Base-by-base conservation (phyloP, 129 eudicot species). In the Ambrosia artemisiifolia region DNA sequence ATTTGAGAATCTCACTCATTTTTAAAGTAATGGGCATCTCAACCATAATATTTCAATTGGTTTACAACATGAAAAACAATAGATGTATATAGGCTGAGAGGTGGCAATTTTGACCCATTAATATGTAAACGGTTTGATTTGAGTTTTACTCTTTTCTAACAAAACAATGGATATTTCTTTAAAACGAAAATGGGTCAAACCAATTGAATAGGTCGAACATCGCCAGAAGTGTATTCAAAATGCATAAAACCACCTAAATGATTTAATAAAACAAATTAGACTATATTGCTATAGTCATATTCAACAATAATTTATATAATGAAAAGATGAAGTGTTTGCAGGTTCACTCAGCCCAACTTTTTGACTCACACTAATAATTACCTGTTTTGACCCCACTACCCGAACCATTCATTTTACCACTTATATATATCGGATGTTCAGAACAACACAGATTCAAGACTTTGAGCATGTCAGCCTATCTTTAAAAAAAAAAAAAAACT, bases 1-100 rank as follows among this genome's bases (percentile, higher is more conserved):
- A 33, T 35, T 32, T 7, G 32, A 16, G 13, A 50, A 49, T 6
- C 8, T 32, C 30, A n/a, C 47, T 16, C 30, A 16, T 33, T 20
- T 30, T n/a, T 32, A n/a, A 49, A 7, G 20, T 48, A 49, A 50
- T 3, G 17, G 61, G 10, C 47, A 32, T 68, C 73, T 35, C 47
- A 69, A 47, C 46, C 47, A 33, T 11, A 9, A 32, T 69, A 11
- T n/a, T 49, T 30, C 7, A 33, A 7, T 50, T 69, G 30, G 34
- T 69, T 33, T 50, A 69, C 17, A 36, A 33, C 73, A 69, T 64
- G 71, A 66, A 24, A 67, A 28, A 46, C 3, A 67, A 65, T n/a
- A 17, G 35, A 19, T 5, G 10, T 8, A 54, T 18, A 0, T 32
- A 59, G 16, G 17, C 12, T 59, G 10, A 59, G 42, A 30, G 65